A percentile compares a stretch with the other conserved stretches of the same genome.
These are phyloP conservation scores for Solanum tarapatanum DNA, from an alignment of 257 asterid genomes.

Conservation along the genomic window DNA sequence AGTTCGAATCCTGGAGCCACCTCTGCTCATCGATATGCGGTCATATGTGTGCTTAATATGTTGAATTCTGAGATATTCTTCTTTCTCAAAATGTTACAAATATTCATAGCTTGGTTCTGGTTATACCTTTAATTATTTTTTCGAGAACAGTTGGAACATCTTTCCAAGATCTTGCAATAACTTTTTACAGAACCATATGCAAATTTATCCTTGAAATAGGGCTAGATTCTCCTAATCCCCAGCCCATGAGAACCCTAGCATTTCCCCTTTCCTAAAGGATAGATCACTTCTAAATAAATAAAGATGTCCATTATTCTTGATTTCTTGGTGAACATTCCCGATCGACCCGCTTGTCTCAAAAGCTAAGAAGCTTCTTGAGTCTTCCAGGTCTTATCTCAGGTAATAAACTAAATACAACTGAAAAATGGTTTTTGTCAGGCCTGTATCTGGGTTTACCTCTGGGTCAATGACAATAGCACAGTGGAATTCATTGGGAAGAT, in stretches of 20 bases:
- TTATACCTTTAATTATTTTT: neutral
- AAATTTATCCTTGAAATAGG: neutral
- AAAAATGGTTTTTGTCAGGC: conserved; percentile 30
- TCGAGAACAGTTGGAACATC: neutral
- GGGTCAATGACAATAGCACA: conserved; percentile 56
- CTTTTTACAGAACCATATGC: neutral
- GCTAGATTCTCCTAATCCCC: neutral
- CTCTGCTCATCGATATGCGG: neutral
- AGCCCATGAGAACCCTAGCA: neutral
- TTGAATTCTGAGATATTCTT: neutral
- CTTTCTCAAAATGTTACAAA: neutral
- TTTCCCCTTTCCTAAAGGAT: neutral
- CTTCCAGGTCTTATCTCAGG: neutral
- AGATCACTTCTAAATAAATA: neutral
- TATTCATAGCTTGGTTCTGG: neutral
- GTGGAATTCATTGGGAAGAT: conserved; percentile 71
- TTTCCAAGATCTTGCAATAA: neutral
- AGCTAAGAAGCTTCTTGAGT: neutral
- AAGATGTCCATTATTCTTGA: neutral
- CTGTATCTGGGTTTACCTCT: conserved; percentile 68
- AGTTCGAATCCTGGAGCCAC: neutral
- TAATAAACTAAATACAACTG: neutral
- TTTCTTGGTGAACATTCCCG: neutral
- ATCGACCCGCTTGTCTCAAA: neutral
- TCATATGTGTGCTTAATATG: neutral